Evolutionary conservation across 2,329 filamentous ascomycete species (phyloP).

Genomic region (Calonectria crousiana): DNA sequence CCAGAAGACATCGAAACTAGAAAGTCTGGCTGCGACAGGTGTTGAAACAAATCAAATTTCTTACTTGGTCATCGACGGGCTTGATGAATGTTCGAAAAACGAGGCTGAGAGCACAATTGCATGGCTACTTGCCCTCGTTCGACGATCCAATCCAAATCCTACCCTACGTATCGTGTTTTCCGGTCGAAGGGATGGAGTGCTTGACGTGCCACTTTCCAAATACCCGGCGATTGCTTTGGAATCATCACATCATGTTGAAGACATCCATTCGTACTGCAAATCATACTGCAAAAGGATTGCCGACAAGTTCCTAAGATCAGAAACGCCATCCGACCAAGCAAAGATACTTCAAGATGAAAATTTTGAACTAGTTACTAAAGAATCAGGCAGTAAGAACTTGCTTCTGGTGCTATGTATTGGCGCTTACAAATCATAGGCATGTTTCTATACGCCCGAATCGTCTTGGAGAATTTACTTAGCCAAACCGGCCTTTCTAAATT

Average conservation of each 20-base stretch:
- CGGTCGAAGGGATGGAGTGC: slow-evolving; percentile 18
- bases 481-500: slow-evolving; percentile 3
- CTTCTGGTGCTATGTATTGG: not conserved
- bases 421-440: slow-evolving; percentile 17
- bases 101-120: not conserved
- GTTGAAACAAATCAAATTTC: not conserved
- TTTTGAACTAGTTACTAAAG: not conserved
- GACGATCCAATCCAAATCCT: not conserved
- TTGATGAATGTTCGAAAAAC: slow-evolving; percentile 20
- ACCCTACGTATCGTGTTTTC: slow-evolving; percentile 23
- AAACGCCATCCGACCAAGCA: not conserved
- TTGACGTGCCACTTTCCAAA: slow-evolving; percentile 1
- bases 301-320: not conserved
- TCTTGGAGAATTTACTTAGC: slow-evolving; percentile 19
- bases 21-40: not conserved
- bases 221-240: slow-evolving; percentile 25
- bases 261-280: slow-evolving; percentile 18
- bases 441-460: slow-evolving; percentile 29
- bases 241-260: slow-evolving; percentile 11
- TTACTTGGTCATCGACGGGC: slow-evolving; percentile 19
- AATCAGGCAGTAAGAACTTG: slow-evolving; percentile 9
- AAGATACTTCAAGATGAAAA: slow-evolving; percentile 1
- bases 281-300: not conserved
- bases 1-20: slow-evolving; percentile 6
- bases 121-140: slow-evolving; percentile 11